A percentile compares a stretch with the other conserved stretches of the same genome.
phyloP scores from a whole-genome alignment of 2,329 filamentous ascomycete species.

The Diaporthe nobilis region DNA sequence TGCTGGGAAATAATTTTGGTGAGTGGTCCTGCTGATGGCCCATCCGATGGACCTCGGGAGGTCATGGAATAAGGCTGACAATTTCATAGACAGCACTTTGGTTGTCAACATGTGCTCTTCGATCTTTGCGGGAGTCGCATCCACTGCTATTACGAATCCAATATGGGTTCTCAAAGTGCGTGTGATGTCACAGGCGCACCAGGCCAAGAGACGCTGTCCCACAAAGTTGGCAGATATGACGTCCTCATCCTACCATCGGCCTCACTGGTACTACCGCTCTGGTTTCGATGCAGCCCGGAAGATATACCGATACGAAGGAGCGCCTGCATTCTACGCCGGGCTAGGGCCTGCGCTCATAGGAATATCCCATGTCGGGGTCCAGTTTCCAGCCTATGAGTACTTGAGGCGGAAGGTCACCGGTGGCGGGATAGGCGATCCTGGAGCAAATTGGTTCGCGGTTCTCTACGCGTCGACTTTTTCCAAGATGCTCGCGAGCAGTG shows the following conservation, averaged over 20 bases:
- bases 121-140: slow-evolving; percentile 90
- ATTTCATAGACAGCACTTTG: slow-evolving; percentile 77
- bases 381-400: slow-evolving; percentile 96
- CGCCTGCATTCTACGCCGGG: slow-evolving; percentile 94
- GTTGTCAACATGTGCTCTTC: slow-evolving; percentile 90
- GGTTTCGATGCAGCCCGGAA: slow-evolving; percentile 93
- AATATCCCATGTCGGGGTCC: slow-evolving; percentile 97
- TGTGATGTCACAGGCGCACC: slow-evolving; percentile 88
- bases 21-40: slow-evolving; percentile 46
- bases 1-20: slow-evolving; percentile 78
- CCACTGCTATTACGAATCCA: slow-evolving; percentile 94
- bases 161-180: slow-evolving; percentile 99
- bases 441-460: slow-evolving; percentile 85
- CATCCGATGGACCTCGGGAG: too few relatives aligned
- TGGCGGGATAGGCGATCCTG: slow-evolving; percentile 79
- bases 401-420: slow-evolving; percentile 93
- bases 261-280: slow-evolving; percentile 88
- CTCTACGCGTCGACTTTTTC: slow-evolving; percentile 91
- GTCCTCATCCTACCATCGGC: slow-evolving; percentile 68
- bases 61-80: slow-evolving; percentile 41
- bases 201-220: slow-evolving; percentile 61
- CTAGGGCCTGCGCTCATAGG: slow-evolving; percentile 92
- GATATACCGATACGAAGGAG: slow-evolving; percentile 93
- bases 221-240: slow-evolving; percentile 63
- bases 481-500: slow-evolving; percentile 93